Evolutionary conservation across 176 grass and related monocot genomes (phyloP), one percentile per base, ranked within the genome.

Genomic region (Lolium multiflorum): DNA sequence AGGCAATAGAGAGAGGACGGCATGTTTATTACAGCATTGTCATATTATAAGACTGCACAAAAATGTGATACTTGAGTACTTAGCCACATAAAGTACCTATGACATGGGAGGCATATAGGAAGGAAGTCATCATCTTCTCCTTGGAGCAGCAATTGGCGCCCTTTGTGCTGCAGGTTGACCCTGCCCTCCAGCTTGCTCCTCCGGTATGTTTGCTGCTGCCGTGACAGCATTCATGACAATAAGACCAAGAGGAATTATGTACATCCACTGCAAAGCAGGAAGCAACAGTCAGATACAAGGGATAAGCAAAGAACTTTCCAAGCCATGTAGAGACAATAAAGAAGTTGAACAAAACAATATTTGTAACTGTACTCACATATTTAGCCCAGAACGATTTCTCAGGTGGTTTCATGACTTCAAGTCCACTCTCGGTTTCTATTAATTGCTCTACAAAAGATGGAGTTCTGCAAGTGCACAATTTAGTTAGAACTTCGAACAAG

Each of bases 381-480:
- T 99, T 99, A 88, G 90, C 92, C 97, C 97, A 99, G 79, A 99
- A 99, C 66, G 97, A 92, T 78, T 88, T 99, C 82, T 99, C 97
- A 50, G 92, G 97, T 58, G 89, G 92, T 87, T 92, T 94, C 38
- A 99, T 79, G 35, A 88, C 97, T 87, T 99, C 97, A 41, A 93
- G 91, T 80, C 85, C 87, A 82, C 82, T 89, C 21, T 96, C 97
- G 2, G 70, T 81, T 39, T 84, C 92, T 47, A 99, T 76, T 72
- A 94, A 47, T 62, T 94, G 92, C 71, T 99, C 97, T 15, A 90
- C 87, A 90, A 99, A 99, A 78, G 92, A 92, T 78, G 97, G 94
- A 82, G 97, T 96, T 89, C 97, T 99, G 90, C 87, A 88, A 50
- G 78, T 78, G 54, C 51, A 74, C 38, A 60, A 82, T 3, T 41